Evolutionary conservation across 2,329 filamentous ascomycete genomes (phyloP).

Genomic region (Immersiporthe knoxdaviesiana): DNA sequence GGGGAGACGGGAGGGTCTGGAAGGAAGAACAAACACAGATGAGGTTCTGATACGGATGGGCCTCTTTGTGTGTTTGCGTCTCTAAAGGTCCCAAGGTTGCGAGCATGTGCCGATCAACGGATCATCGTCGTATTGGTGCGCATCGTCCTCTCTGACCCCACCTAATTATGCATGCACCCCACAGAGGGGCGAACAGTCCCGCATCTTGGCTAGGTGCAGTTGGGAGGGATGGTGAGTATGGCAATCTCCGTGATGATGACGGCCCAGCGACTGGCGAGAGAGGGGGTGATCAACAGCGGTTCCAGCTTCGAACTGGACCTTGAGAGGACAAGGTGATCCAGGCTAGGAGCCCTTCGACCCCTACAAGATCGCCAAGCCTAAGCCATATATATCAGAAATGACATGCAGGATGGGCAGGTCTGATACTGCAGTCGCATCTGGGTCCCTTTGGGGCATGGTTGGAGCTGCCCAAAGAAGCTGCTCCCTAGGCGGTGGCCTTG

Average conservation of each 20-base stretch:
- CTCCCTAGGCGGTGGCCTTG: background rate
- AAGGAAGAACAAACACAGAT: slow-evolving; percentile 10
- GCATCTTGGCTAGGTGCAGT: slow-evolving; percentile 15
- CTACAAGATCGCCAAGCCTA: background rate
- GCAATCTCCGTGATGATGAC: slow-evolving; percentile 4
- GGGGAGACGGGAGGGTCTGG: background rate
- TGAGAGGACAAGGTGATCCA: background rate
- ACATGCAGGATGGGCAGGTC: background rate
- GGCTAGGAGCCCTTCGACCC: background rate
- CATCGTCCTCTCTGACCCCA: slow-evolving; percentile 13
- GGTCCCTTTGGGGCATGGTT: background rate
- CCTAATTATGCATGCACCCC: slow-evolving; percentile 24
- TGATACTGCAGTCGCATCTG: slow-evolving; percentile 3
- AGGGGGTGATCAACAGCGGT: background rate
- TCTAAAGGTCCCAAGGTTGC: background rate
- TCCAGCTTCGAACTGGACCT: background rate
- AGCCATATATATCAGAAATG: background rate
- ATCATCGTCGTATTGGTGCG: slow-evolving; percentile 25
- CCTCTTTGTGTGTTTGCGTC: too few relatives aligned
- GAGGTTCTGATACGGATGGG: slow-evolving; percentile 14
- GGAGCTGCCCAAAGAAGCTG: slow-evolving; percentile 4
- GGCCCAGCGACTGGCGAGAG: background rate
- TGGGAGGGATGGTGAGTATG: slow-evolving; percentile 18
- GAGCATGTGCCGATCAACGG: slow-evolving; percentile 5
- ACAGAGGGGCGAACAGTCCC: slow-evolving; percentile 25